Evolutionary conservation across 2,329 filamentous ascomycete genomes (phyloP), one percentile per base, ranked within the genome.

Genomic region (Fusarium drepaniforme): DNA sequence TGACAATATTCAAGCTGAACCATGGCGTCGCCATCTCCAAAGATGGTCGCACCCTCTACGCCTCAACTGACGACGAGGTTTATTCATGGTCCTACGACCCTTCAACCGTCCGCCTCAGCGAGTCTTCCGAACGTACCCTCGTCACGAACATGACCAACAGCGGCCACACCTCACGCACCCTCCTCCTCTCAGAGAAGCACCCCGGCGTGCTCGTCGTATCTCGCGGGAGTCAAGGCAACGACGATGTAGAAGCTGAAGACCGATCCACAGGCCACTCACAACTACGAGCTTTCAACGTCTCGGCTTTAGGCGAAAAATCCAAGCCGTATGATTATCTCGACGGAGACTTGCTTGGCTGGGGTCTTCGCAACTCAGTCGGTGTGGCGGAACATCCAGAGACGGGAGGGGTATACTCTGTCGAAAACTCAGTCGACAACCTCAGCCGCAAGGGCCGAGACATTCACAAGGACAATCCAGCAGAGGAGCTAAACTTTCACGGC

Each of bases 401-500:
- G 1, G 89, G 88, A 23, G 87, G 85, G 21, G 85, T 91, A 68
- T 90, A 87, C 83, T 86, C 84, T 21, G 91, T 95, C 9, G 93
- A 95, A 82, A 95, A 95, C 82, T 92, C 90, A 3, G 90, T 90
- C 11, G 93, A 94, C 81, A 82, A 93, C 42, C 85, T 94, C 18
- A 82, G 83, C 16, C 87, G 93, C 37, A 82, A 87, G 58, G 89
- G 88, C 12, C 75, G 85, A n/a, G 90, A 93, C 70, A 88, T 94
- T 53, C 90, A 93, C 75, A 81, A 89, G 70, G 86, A 93, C 77
- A 95, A 95, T 77, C 93, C 93, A 0, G 93, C 88, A 18, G 93
- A 95, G 79, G 92, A 95, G 82, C 82, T 95, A 80, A 94, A 95
- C 81, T 94, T 90, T 80, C 90, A 93, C 70, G 93, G 93, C 5